A percentile compares a stretch with the other conserved stretches of the same genome.
Conservation (phyloP, 2,329 filamentous ascomycete species). For the Plectosphaerella sp. region DNA sequence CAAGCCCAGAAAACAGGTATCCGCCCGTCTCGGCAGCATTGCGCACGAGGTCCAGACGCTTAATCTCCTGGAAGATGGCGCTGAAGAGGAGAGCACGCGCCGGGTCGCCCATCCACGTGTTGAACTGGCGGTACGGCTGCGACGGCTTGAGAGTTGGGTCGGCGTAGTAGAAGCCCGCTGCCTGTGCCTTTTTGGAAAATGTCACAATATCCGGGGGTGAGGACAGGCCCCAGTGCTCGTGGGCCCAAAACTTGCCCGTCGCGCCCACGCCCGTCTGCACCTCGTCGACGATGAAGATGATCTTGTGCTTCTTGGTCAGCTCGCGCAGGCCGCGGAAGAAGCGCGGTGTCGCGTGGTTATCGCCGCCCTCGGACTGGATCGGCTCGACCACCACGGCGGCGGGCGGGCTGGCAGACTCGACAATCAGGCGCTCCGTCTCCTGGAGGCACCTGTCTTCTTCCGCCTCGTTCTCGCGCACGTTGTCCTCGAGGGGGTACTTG, state of each 20-base stretch:
- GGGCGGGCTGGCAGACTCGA: slow-evolving; percentile 81
- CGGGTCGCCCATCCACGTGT: slow-evolving; percentile 73
- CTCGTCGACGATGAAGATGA: slow-evolving; percentile 78
- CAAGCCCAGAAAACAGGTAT: slow-evolving; percentile 63
- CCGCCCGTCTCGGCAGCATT: slow-evolving; percentile 59
- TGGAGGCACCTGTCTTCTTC: slow-evolving; percentile 94
- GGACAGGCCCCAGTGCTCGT: slow-evolving; percentile 74
- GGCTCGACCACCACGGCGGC: slow-evolving; percentile 74
- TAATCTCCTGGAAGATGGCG: slow-evolving; percentile 71
- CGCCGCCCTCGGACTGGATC: slow-evolving; percentile 78
- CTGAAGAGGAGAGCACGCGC: slow-evolving; percentile 73
- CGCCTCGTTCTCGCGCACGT: slow-evolving; percentile 62
- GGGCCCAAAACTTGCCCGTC: slow-evolving; percentile 85
- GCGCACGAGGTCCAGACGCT: slow-evolving; percentile 62
- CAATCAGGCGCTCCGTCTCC: slow-evolving; percentile 99
- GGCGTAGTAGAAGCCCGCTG: slow-evolving; percentile 78
- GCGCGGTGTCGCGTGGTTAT: slow-evolving; percentile 74
- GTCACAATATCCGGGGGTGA: slow-evolving; percentile 79
- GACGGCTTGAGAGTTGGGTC: slow-evolving; percentile 69
- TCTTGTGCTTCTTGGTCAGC: slow-evolving; percentile 64
- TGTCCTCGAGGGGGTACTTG: slow-evolving; percentile 71
- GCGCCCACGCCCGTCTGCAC: slow-evolving; percentile 75
- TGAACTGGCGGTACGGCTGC: slow-evolving; percentile 77
- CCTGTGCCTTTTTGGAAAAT: slow-evolving; percentile 83
- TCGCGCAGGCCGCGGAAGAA: slow-evolving; percentile 75